Base-by-base conservation (phyloP, 805 yeast species). In the Kodamaea jinghongensis region DNA sequence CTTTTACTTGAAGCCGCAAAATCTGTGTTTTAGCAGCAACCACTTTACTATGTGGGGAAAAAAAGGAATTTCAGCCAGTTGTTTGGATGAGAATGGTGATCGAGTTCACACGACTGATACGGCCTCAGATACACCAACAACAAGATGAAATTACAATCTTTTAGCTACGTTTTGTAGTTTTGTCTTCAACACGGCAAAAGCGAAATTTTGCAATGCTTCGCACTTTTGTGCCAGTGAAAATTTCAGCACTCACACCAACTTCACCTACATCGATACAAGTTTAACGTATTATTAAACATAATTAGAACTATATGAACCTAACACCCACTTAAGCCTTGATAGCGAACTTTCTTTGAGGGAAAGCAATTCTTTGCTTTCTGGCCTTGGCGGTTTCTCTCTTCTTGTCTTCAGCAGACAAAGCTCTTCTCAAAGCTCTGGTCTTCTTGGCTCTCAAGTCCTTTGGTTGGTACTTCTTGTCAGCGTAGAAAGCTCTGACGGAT, bases 341-440 rank as follows among this genome's bases (percentile, higher is more conserved):
- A 71, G 98, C 98, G 77, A 78, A 93, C 77, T 85, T 86, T 83
- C 95, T 89, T 78, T 84, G 90, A 72, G 99, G 98, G 96, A 83
- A 89, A 75, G 97, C 96, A 65, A 81, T 79, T 66, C 80, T 80
- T 76, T 79, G 83, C 90, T 93, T 93, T 75, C 79, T 80, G 70
- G 90, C 88, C 81, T 86, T 89, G 60, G 75, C 84, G 65, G 98
- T 91, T 70, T 75, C 73, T 70, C 76, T 75, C 61, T 79, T 65
- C 70, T 86, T 83, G 79, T 93, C 96, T 73, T 73, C 72, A 67
- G 84, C 78, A 73, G 97, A 81, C 69, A 93, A 81, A 69, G 83
- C 81, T 82, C 98, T 86, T 86, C 99, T 91, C 76, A 91, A 76
- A 73, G 99, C 98, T 84, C 98, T 91, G 76, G 99, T 93, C 86